Conservation (phyloP, 140 eudicot species). For the Stevia rebaudiana region DNA sequence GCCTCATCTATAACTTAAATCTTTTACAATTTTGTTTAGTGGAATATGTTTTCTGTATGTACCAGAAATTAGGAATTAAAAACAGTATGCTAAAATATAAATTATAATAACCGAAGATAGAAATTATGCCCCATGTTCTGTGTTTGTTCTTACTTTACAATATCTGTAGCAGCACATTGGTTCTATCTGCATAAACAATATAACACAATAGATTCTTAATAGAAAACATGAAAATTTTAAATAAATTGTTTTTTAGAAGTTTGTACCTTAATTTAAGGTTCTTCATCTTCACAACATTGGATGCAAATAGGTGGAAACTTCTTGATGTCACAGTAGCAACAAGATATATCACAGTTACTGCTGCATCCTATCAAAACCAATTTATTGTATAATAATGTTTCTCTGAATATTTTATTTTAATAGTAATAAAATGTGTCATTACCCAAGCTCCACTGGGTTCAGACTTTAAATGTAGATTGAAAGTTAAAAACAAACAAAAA, state of each 20-base stretch:
- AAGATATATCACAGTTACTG: conserved; percentile 71
- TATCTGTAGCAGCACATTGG: conserved; percentile 1
- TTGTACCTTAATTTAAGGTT: conserved; percentile 32
- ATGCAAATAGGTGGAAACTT: conserved; percentile 66
- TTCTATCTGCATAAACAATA: conserved; percentile 23
- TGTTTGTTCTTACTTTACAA: not conserved
- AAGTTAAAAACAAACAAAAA: too few relatives aligned
- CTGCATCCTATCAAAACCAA: conserved; percentile 59
- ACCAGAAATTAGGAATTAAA: not conserved
- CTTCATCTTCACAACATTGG: conserved; percentile 59
- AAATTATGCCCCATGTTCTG: not conserved
- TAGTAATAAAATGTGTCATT: too few relatives aligned
- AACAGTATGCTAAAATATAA: conserved; percentile 1
- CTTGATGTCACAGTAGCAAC: conserved; percentile 74
- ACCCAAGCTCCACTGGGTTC: too few relatives aligned
- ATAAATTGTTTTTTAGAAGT: not conserved
- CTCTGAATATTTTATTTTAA: not conserved
- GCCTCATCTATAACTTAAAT: not conserved
- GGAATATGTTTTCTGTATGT: conserved; percentile 2
- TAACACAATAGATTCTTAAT: not conserved
- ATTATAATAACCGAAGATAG: not conserved
- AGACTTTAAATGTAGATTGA: too few relatives aligned
- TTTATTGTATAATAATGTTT: not conserved
- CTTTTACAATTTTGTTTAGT: conserved; percentile 7
- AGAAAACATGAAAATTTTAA: not conserved